Evolutionary conservation across 129 eudicot genomes (phyloP), one percentile per base, ranked within the genome.

Genomic region (Pittosporum tobira): DNA sequence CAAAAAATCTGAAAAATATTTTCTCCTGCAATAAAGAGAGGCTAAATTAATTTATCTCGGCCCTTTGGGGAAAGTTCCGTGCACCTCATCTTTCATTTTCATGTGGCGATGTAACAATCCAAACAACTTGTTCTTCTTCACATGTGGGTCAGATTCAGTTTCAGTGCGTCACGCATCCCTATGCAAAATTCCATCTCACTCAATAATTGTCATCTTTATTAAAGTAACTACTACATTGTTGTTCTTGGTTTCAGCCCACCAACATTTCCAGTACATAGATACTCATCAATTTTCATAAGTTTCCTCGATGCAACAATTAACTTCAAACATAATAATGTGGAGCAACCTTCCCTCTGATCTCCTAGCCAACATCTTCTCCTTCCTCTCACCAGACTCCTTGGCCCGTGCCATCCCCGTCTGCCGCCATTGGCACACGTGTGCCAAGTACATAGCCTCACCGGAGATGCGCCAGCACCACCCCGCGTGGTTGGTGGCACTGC

Each of bases 401-500:
- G 86, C 82, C 24, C 71, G 80, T 30, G 95, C 95, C 72, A 76
- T 43, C 59, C 59, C 77, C 14, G 43, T 73, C 63, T 86, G 95
- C 77, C 71, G 65, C 68, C 71, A 70, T 48, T 82, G 95, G 95
- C 77, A 64, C 60, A 26, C 37, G 50, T 63, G 79, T 14, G 71
- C 79, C 48, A 73, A 64, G 53, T 42, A 47, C 48, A 40, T 61
- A 19, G 24, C 57, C 52, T 10, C 18, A 14, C 21, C 64, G 20
- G 50, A 58, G 28, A 23, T 12, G 22, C 64, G 48, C 47, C 62
- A 19, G 53, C 73, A 19, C 52, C 82, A 76, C 46, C 77, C 77
- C 24, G 73, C 95, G 20, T 87, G 96, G 93, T 80, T 83, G 56
- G 2, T 83, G 14, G 93, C 85, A 18, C 58, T 77, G 56, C 82